phyloP scores from a whole-genome alignment of 2,329 filamentous ascomycete species.

The Hypoxylon rubiginosum region DNA sequence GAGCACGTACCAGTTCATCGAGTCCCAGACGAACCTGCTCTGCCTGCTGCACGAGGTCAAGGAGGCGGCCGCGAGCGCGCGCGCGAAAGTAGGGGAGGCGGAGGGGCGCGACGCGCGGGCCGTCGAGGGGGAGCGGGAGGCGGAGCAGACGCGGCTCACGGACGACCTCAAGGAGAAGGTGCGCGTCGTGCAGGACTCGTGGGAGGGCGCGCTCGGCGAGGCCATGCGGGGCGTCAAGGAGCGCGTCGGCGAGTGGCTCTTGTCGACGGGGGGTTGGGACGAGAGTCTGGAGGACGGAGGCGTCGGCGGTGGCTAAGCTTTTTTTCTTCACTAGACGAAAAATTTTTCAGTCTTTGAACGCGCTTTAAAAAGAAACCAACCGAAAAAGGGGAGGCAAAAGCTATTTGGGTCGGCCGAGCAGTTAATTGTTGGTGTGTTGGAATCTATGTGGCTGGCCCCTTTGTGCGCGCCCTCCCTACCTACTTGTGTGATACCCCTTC shows the following conservation, averaged over 20 bases:
- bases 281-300: conserved; percentile 75
- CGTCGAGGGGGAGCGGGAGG: conserved; percentile 69
- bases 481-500: conserved; percentile 37
- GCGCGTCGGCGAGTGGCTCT: conserved; percentile 78
- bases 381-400: background rate
- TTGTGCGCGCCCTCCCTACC: background rate
- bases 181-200: conserved; percentile 89
- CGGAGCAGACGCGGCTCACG: conserved; percentile 79
- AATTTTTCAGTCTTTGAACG: background rate
- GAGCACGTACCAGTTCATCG: conserved; percentile 96
- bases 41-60: conserved; percentile 93
- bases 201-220: conserved; percentile 87
- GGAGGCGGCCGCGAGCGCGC: conserved; percentile 74
- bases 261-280: conserved; percentile 89
- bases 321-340: no score
- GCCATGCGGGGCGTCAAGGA: conserved; percentile 80
- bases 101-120: conserved; percentile 65
- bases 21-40: conserved; percentile 90
- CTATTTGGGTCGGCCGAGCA: background rate
- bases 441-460: background rate
- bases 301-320: conserved; percentile 59
- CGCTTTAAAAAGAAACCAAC: background rate
- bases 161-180: conserved; percentile 95
- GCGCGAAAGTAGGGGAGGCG: conserved; percentile 75
- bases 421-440: background rate